Evolutionary conservation across 1,284 basidiomycete genomes (phyloP).

Genomic region (Pterulicium gracile): DNA sequence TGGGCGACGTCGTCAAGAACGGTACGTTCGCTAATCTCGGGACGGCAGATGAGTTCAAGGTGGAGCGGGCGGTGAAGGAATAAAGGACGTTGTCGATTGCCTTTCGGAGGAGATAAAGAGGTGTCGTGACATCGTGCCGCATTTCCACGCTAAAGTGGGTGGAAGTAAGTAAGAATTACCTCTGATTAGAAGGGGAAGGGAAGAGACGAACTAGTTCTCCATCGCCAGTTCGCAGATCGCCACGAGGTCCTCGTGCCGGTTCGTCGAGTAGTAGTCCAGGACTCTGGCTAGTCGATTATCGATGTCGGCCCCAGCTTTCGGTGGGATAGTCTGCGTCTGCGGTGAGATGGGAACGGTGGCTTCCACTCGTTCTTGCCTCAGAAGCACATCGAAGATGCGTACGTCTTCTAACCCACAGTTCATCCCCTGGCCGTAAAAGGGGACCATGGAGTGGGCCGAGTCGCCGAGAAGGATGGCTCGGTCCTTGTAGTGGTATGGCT

Average conservation of each 20-base stretch:
- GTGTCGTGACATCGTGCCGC: conserved; percentile 85
- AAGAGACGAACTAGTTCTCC: conserved; percentile 80
- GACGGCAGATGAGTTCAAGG: conserved; percentile 28
- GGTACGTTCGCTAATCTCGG: conserved; percentile 33
- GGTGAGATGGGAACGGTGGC: conserved; percentile 23
- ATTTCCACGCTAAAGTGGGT: conserved; percentile 82
- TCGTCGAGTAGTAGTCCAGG: conserved; percentile 68
- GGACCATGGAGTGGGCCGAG: conserved; percentile 94
- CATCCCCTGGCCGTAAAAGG: conserved; percentile 97
- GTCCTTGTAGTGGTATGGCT: conserved; percentile 86
- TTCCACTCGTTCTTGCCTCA: conserved; percentile 61
- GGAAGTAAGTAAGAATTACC: conserved; percentile 11
- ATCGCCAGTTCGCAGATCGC: conserved; percentile 90
- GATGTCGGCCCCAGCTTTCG: conserved; percentile 21
- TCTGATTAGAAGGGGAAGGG: conserved; percentile 9
- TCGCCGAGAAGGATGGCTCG: conserved; percentile 87
- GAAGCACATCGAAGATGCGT: conserved; percentile 70
- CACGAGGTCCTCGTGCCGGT: conserved; percentile 77
- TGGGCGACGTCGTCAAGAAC: conserved; percentile 44
- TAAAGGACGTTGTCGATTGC: conserved; percentile 72
- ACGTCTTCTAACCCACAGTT: conserved; percentile 98
- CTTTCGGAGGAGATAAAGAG: conserved; percentile 73
- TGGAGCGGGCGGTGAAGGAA: conserved; percentile 39
- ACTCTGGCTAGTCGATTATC: conserved; percentile 56
- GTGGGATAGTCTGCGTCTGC: too few relatives aligned